These are phyloP conservation scores for Tylopilus orsonianus DNA, from an alignment of 1,284 basidiomycete species.

Conservation along the genomic window DNA sequence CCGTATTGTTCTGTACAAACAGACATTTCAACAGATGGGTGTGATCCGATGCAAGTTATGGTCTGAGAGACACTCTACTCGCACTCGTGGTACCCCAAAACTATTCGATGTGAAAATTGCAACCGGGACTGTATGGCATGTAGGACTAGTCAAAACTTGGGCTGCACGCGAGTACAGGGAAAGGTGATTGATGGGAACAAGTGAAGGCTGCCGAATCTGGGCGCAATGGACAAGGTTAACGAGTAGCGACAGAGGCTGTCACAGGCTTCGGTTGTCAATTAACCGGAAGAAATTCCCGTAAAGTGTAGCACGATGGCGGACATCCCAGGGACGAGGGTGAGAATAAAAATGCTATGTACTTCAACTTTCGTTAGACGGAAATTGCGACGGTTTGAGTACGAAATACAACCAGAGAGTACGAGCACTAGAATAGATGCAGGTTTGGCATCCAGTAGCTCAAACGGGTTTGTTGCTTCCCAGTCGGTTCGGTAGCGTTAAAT, in stretches of 20 bases:
- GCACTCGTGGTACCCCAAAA: background rate
- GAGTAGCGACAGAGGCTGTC: too few relatives aligned
- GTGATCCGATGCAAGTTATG: background rate
- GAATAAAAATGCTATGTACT: background rate
- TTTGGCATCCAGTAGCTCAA: background rate
- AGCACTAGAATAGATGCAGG: conserved; percentile 1
- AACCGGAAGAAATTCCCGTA: background rate
- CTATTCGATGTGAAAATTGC: background rate
- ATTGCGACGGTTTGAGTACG: background rate
- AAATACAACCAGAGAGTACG: background rate
- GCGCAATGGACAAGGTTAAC: background rate
- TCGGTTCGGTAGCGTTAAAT: background rate
- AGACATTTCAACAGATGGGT: background rate
- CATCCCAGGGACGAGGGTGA: background rate
- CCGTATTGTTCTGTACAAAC: background rate
- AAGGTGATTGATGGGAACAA: background rate
- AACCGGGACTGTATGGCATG: background rate
- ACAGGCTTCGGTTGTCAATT: background rate
- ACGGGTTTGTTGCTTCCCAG: conserved; percentile 2
- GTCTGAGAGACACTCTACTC: background rate
- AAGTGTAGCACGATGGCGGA: background rate
- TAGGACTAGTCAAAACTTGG: background rate
- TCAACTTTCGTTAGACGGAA: background rate
- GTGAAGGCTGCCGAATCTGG: background rate
- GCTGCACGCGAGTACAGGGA: background rate